These are phyloP conservation scores for Amanita inopinata DNA, from an alignment of 768 basidiomycete genomes.

Conservation along the genomic window DNA sequence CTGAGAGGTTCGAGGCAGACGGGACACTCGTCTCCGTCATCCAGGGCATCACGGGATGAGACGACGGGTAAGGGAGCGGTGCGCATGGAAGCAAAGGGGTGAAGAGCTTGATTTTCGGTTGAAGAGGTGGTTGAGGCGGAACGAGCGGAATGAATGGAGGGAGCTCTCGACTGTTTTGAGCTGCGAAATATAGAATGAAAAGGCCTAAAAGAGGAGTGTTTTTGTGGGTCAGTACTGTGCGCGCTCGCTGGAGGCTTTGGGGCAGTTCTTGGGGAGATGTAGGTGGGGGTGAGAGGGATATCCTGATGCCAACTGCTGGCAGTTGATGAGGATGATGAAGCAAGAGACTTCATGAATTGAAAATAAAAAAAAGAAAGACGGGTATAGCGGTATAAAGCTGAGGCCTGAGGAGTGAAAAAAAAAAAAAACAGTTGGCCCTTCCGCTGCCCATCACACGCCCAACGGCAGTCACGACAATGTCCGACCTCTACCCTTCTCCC, in stretches of 20 bases:
- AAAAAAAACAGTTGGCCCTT: background rate
- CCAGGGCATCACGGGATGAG: constrained; percentile 46
- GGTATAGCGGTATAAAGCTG: too few species aligned
- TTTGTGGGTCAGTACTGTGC: constrained; percentile 14
- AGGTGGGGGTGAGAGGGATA: constrained; percentile 36
- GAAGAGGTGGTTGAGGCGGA: constrained; percentile 32
- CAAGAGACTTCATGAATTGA: constrained; percentile 23
- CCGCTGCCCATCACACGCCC: too few species aligned
- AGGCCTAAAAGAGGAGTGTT: constrained; percentile 25
- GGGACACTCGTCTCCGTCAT: constrained; percentile 88
- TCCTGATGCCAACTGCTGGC: constrained; percentile 28
- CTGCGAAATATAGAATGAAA: too few species aligned
- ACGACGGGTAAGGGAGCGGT: constrained; percentile 66
- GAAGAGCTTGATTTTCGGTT: constrained; percentile 28
- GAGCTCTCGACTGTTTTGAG: too few species aligned
- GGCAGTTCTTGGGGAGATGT: constrained; percentile 27
- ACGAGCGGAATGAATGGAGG: constrained; percentile 45
- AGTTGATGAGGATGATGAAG: constrained; percentile 20
- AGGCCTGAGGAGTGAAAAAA: too few species aligned
- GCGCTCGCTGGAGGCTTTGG: constrained; percentile 25
- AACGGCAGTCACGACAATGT: constrained; percentile 27
- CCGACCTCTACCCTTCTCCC: constrained; percentile 28
- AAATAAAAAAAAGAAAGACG: background rate
- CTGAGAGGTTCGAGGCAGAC: constrained; percentile 94
- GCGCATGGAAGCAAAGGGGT: constrained; percentile 53